Percentiles rank a stretch among this genome's conserved stretches.
Evolutionary conservation across 805 yeast species (phyloP).

Genomic region (Saturnispora sekii): DNA sequence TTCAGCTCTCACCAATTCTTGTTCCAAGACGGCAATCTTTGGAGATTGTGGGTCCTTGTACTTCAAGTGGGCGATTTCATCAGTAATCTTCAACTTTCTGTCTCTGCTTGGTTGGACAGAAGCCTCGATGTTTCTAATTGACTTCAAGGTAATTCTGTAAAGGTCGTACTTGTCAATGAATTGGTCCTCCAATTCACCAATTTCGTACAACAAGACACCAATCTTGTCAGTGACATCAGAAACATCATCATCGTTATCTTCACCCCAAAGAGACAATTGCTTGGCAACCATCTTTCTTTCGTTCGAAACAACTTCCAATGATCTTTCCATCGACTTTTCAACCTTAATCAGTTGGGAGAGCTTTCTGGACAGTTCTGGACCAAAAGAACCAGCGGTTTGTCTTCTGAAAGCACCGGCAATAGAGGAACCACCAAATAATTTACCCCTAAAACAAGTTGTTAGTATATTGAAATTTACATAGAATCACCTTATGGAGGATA

Average conservation of each 20-base stretch:
- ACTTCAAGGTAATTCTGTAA: conserved; percentile 72
- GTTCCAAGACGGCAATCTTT: conserved; percentile 74
- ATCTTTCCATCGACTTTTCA: conserved; percentile 74
- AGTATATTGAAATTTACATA: not conserved
- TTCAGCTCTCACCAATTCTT: conserved; percentile 84
- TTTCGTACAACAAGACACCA: conserved; percentile 73
- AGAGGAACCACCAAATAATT: conserved; percentile 68
- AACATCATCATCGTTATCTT: conserved; percentile 76
- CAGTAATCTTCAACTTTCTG: conserved; percentile 77
- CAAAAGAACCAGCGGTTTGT: conserved; percentile 67
- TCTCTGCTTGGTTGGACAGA: conserved; percentile 85
- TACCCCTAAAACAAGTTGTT: conserved; percentile 30
- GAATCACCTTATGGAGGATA: conserved; percentile 1
- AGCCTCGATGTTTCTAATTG: conserved; percentile 75
- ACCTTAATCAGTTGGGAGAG: conserved; percentile 66
- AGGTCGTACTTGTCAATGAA: conserved; percentile 81
- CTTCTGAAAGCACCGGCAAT: conserved; percentile 44
- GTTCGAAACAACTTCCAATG: conserved; percentile 65
- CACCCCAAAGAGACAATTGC: conserved; percentile 81
- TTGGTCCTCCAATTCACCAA: conserved; percentile 81
- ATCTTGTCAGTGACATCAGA: conserved; percentile 80
- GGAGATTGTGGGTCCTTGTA: conserved; percentile 81
- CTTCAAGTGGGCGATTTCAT: conserved; percentile 73
- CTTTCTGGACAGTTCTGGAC: conserved; percentile 72
- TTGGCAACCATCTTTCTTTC: conserved; percentile 77